These are phyloP conservation scores for Hypomontagnella monticulosa DNA, from an alignment of 495 filamentous ascomycete genomes.

Conservation along the genomic window DNA sequence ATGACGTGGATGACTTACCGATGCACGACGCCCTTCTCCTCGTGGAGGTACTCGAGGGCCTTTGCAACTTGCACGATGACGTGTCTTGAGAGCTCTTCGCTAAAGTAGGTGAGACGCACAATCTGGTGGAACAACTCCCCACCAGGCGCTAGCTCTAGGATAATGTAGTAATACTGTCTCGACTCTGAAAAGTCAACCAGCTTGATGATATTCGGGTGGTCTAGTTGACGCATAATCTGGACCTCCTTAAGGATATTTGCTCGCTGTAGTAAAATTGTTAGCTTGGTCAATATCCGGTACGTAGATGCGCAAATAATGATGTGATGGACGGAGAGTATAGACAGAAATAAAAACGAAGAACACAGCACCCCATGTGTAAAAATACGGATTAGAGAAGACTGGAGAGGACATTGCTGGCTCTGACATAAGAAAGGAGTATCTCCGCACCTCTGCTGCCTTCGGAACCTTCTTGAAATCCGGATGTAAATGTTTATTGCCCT, in stretches of 20 bases:
- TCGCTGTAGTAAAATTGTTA: slow-evolving; percentile 66
- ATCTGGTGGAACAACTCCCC: slow-evolving; percentile 99
- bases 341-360: slow-evolving; percentile 13
- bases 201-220: slow-evolving; percentile 94
- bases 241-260: slow-evolving; percentile 98
- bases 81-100: slow-evolving; percentile 92
- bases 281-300: background rate
- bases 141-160: slow-evolving; percentile 93
- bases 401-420: slow-evolving; percentile 32
- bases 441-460: slow-evolving; percentile 97
- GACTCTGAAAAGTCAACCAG: slow-evolving; percentile 95
- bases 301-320: slow-evolving; percentile 15
- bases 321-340: slow-evolving; percentile 8
- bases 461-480: slow-evolving; percentile 93
- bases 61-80: slow-evolving; percentile 94
- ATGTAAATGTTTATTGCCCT: slow-evolving; percentile 89
- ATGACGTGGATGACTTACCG: slow-evolving; percentile 67
- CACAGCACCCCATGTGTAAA: slow-evolving; percentile 26
- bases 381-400: slow-evolving; percentile 25
- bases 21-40: slow-evolving; percentile 94
- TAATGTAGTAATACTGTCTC: slow-evolving; percentile 94
- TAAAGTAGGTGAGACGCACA: slow-evolving; percentile 97
- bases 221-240: slow-evolving; percentile 95
- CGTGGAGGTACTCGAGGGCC: slow-evolving; percentile 92
- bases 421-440: slow-evolving; percentile 55